A percentile compares a stretch with the other conserved stretches of the same genome.
These are phyloP conservation scores for Myxozyma lipomycoides DNA, from an alignment of 805 yeast genomes.

Conservation along the genomic window DNA sequence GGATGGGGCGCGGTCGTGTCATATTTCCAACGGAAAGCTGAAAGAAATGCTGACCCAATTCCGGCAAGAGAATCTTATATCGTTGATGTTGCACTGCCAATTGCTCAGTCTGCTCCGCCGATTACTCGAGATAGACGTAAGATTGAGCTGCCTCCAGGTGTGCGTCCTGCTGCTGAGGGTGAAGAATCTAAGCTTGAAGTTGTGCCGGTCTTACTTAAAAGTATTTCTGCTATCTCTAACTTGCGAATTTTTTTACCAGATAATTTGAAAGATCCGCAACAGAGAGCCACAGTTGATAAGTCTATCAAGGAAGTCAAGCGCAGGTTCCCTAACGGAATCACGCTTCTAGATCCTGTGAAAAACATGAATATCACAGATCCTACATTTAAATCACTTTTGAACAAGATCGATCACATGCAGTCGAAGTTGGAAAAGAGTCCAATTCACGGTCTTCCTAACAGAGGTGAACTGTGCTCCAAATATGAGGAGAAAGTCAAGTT, in stretches of 20 bases:
- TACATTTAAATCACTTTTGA: constrained; percentile 59
- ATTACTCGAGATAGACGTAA: constrained; percentile 42
- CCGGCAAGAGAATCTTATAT: constrained; percentile 86
- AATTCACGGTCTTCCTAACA: constrained; percentile 46
- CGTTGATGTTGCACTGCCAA: constrained; percentile 81
- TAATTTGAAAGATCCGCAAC: constrained; percentile 48
- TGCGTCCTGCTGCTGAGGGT: constrained; percentile 71
- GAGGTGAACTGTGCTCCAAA: constrained; percentile 58
- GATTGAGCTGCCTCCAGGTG: constrained; percentile 81
- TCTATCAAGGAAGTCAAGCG: constrained; percentile 75
- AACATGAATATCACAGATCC: constrained; percentile 87
- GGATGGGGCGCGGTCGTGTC: constrained; percentile 96
- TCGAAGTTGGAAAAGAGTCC: constrained; percentile 69
- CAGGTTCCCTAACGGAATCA: constrained; percentile 86
- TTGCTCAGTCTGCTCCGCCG: constrained; percentile 65
- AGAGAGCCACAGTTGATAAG: constrained; percentile 56
- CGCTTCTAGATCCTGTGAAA: constrained; percentile 83
- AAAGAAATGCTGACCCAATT: constrained; percentile 15
- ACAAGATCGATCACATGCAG: constrained; percentile 77
- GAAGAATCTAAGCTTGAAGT: constrained; percentile 71
- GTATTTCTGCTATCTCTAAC: constrained; percentile 71
- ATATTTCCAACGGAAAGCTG: constrained; percentile 61
- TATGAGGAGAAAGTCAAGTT: constrained; percentile 64
- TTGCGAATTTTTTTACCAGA: constrained; percentile 76
- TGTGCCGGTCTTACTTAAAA: constrained; percentile 78